Conservation (phyloP, 345 rosid species). For the Gossypium longicalyx region DNA sequence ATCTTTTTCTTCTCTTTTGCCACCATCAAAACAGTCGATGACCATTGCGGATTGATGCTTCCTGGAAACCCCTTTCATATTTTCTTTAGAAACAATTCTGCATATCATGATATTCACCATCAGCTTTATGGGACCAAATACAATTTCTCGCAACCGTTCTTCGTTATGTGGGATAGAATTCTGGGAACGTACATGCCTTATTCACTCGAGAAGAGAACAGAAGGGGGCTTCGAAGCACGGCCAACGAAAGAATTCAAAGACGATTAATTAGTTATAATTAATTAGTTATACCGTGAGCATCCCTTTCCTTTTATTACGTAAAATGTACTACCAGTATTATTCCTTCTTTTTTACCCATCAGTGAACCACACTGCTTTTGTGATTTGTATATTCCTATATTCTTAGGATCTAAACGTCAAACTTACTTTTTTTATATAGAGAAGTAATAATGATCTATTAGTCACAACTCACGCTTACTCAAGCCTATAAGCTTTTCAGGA, state of each 20-base stretch:
- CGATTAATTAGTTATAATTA: constrained; percentile 18
- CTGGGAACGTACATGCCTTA: constrained; percentile 89
- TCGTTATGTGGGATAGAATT: constrained; percentile 73
- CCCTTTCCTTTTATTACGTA: neutral
- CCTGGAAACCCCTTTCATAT: constrained; percentile 76
- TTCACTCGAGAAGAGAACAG: constrained; percentile 60
- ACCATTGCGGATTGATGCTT: constrained; percentile 79
- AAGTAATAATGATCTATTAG: neutral
- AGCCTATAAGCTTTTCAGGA: too few relatives aligned
- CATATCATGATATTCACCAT: constrained; percentile 83
- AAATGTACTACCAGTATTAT: constrained; percentile 4
- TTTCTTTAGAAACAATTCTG: constrained; percentile 73
- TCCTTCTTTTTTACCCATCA: neutral
- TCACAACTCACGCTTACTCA: too few relatives aligned
- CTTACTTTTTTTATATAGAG: constrained; percentile 10
- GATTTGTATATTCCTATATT: constrained; percentile 23
- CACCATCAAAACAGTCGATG: constrained; percentile 80
- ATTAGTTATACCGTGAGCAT: neutral
- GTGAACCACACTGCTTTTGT: constrained; percentile 19
- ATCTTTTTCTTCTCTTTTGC: constrained; percentile 89
- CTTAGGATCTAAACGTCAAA: constrained; percentile 1
- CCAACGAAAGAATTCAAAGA: constrained; percentile 50
- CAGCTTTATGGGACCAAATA: constrained; percentile 75
- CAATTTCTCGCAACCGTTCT: constrained; percentile 85
- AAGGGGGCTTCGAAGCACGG: constrained; percentile 71